Conservation (phyloP, 768 basidiomycete genomes). For the Hydnomerulius pinastri region DNA sequence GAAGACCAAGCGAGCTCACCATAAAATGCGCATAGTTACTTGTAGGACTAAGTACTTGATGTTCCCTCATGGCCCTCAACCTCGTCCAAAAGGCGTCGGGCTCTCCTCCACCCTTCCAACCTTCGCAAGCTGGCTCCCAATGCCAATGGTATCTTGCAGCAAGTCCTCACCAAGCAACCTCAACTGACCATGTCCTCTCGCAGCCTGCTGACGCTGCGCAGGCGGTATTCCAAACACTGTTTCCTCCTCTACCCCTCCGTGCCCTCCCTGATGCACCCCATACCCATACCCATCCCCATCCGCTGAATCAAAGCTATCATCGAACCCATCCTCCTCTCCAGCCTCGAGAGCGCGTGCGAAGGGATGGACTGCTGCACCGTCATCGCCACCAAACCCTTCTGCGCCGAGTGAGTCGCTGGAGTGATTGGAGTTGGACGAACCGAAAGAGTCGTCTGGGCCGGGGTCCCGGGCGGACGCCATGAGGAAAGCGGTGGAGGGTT, state of each 20-base stretch:
- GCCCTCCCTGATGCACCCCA: slow-evolving; percentile 16
- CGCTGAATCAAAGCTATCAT: slow-evolving; percentile 55
- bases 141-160: slow-evolving; percentile 63
- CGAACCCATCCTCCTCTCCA: slow-evolving; percentile 42
- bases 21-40: too few species aligned
- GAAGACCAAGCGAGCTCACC: too few species aligned
- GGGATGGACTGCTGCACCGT: slow-evolving; percentile 53
- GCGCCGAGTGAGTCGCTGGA: slow-evolving; percentile 58
- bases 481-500: slow-evolving; percentile 73
- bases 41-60: too few species aligned
- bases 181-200: slow-evolving; percentile 35
- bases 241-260: slow-evolving; percentile 53
- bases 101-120: slow-evolving; percentile 60
- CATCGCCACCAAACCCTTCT: slow-evolving; percentile 39
- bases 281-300: slow-evolving; percentile 43
- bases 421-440: slow-evolving; percentile 57
- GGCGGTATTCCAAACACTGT: slow-evolving; percentile 74
- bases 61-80: too few species aligned
- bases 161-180: slow-evolving; percentile 65
- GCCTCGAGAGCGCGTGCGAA: slow-evolving; percentile 47
- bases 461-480: slow-evolving; percentile 49
- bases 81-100: slow-evolving; percentile 53
- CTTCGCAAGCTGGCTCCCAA: slow-evolving; percentile 52
- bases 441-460: slow-evolving; percentile 36
- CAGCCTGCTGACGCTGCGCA: slow-evolving; percentile 41